A percentile compares a stretch with the other conserved stretches of the same genome.
Conservation (phyloP, 1,284 basidiomycete species). For the Ganoderma sinense region DNA sequence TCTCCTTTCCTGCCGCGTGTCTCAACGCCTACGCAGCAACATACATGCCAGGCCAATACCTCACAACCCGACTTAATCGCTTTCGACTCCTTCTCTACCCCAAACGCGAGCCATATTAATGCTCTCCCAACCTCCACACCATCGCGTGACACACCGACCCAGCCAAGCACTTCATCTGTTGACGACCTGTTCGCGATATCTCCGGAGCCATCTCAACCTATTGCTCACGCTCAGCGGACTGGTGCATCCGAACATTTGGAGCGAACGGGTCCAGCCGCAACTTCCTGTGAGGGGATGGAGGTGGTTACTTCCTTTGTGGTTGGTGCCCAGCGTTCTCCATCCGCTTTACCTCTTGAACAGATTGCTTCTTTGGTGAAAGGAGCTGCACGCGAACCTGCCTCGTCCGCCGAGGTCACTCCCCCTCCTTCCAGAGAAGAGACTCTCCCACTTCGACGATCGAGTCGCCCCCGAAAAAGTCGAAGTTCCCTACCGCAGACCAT, state of each 20-base stretch:
- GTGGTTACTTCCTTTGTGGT: conserved; percentile 23
- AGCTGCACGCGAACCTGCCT: not conserved
- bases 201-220: conserved; percentile 35
- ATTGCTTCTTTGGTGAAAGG: not conserved
- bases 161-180: conserved; percentile 35
- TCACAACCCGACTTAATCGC: conserved; percentile 47
- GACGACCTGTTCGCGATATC: conserved; percentile 50
- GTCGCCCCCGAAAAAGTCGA: conserved; percentile 25
- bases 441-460: conserved; percentile 31
- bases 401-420: not conserved
- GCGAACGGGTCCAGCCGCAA: conserved; percentile 14
- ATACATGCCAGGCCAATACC: conserved; percentile 14
- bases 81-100: conserved; percentile 48
- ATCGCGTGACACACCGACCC: not conserved
- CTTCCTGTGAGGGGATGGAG: conserved; percentile 32
- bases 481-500: conserved; percentile 27
- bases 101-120: conserved; percentile 17
- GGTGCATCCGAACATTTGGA: not conserved
- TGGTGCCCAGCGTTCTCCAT: conserved; percentile 4
- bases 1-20: conserved; percentile 11
- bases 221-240: not conserved
- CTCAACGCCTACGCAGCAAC: conserved; percentile 8
- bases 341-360: conserved; percentile 4
- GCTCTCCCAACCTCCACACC: conserved; percentile 11
- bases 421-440: conserved; percentile 1